A percentile compares a stretch with the other conserved stretches of the same genome.
Evolutionary conservation across 2,329 filamentous ascomycete species (phyloP).

Genomic region (Exophiala spinifera): DNA sequence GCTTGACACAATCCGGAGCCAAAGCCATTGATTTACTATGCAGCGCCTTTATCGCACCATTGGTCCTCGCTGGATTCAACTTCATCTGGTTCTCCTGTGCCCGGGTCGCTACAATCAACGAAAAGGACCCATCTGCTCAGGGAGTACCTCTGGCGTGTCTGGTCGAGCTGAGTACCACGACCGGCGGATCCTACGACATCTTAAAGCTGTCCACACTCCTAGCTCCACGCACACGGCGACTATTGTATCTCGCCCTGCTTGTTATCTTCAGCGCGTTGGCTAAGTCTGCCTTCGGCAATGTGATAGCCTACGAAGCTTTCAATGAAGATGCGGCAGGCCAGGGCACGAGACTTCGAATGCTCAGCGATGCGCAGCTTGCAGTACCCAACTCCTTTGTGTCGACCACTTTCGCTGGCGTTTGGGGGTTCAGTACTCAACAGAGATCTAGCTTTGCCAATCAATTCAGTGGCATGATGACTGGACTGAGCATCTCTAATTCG

Average conservation of each 20-base stretch:
- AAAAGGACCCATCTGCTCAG: constrained; percentile 12
- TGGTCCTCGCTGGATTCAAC: constrained; percentile 19
- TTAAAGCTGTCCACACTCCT: not conserved
- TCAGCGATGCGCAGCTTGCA: not conserved
- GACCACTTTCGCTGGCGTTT: not conserved
- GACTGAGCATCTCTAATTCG: not conserved
- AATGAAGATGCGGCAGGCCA: not conserved
- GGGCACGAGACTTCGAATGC: not conserved
- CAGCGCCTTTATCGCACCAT: constrained; percentile 21
- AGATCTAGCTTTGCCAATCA: not conserved
- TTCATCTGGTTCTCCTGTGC: constrained; percentile 24
- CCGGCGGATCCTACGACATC: constrained; percentile 1
- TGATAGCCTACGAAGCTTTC: constrained; percentile 1
- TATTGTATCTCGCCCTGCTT: not conserved
- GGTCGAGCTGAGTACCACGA: not conserved
- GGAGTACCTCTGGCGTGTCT: not conserved
- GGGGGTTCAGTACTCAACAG: constrained; percentile 1
- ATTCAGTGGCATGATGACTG: constrained; percentile 1
- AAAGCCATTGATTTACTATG: constrained; percentile 26
- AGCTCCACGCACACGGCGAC: not conserved
- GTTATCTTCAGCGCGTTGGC: not conserved
- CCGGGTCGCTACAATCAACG: constrained; percentile 21
- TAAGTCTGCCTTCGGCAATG: not conserved
- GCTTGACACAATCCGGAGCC: constrained; percentile 19
- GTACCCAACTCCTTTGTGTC: not conserved